A percentile compares a stretch with the other conserved stretches of the same genome.
Evolutionary conservation across 202 grass and related monocot genomes (phyloP).

Genomic region (Schoenoplectus tabernaemontani): DNA sequence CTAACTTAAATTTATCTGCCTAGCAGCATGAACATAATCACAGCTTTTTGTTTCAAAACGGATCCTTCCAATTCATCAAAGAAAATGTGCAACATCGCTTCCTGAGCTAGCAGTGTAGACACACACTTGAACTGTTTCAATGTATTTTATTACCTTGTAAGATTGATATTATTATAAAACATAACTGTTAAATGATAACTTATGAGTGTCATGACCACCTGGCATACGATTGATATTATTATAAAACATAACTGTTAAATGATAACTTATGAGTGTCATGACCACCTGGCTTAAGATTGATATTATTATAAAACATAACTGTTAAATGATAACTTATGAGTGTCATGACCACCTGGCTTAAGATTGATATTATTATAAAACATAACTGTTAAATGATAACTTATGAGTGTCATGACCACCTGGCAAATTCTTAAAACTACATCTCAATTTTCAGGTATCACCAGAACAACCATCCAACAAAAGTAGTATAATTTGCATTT

Average conservation of each 20-base stretch:
- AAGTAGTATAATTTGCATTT: neutral
- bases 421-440: neutral
- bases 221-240: neutral
- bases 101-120: conserved; percentile 41
- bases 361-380: neutral
- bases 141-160: neutral
- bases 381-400: neutral
- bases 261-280: neutral
- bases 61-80: conserved; percentile 37
- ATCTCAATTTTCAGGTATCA: neutral
- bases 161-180: neutral
- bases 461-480: neutral
- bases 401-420: neutral
- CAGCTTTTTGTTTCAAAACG: conserved; percentile 8
- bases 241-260: neutral
- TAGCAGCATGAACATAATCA: neutral
- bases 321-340: neutral
- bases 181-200: neutral
- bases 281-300: neutral
- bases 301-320: neutral
- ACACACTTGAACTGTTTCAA: conserved; percentile 73
- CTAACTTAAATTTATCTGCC: neutral
- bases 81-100: conserved; percentile 43
- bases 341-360: neutral
- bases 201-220: neutral